Evolutionary conservation across 208 protist genomes (phyloP).

Genomic region (Leishmania aethiopica): DNA sequence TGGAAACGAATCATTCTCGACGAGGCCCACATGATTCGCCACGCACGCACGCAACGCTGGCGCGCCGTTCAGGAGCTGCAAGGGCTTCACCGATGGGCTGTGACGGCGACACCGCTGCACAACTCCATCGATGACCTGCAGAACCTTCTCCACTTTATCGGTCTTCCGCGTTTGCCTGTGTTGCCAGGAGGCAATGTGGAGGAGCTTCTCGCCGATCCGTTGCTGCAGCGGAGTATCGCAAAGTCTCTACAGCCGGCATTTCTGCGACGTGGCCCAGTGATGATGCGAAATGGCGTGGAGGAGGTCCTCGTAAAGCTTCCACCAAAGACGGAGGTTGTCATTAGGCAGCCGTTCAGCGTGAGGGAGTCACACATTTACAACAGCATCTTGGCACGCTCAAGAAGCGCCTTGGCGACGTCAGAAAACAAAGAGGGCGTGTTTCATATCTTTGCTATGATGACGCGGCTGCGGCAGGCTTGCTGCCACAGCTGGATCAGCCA

Average conservation of each 20-base stretch:
- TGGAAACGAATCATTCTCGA: conserved; percentile 96
- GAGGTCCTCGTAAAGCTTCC: conserved; percentile 87
- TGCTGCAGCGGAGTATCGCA: conserved; percentile 83
- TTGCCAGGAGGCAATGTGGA: conserved; percentile 68
- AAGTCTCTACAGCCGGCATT: conserved; percentile 88
- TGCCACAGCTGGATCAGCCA: conserved; percentile 91
- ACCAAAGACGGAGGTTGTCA: conserved; percentile 71
- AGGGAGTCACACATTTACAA: conserved; percentile 89
- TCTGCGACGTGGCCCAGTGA: conserved; percentile 83
- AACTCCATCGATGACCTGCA: conserved; percentile 94
- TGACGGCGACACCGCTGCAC: conserved; percentile 95
- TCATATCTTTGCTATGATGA: conserved; percentile 95
- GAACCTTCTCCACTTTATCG: conserved; percentile 87
- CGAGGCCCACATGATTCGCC: conserved; percentile 94
- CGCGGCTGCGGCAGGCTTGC: conserved; percentile 92
- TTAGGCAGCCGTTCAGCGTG: conserved; percentile 66
- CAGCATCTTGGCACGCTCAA: conserved; percentile 75
- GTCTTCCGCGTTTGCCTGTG: conserved; percentile 77
- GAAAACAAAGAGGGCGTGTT: conserved; percentile 68
- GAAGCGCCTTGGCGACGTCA: conserved; percentile 70
- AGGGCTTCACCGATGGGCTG: conserved; percentile 87
- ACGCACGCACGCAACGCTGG: conserved; percentile 84
- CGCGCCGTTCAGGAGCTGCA: conserved; percentile 81
- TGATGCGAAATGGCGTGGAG: conserved; percentile 81
- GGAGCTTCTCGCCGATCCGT: conserved; percentile 75